Evolutionary conservation across 2,329 filamentous ascomycete species (phyloP).

Genomic region (Colletotrichum sp.): DNA sequence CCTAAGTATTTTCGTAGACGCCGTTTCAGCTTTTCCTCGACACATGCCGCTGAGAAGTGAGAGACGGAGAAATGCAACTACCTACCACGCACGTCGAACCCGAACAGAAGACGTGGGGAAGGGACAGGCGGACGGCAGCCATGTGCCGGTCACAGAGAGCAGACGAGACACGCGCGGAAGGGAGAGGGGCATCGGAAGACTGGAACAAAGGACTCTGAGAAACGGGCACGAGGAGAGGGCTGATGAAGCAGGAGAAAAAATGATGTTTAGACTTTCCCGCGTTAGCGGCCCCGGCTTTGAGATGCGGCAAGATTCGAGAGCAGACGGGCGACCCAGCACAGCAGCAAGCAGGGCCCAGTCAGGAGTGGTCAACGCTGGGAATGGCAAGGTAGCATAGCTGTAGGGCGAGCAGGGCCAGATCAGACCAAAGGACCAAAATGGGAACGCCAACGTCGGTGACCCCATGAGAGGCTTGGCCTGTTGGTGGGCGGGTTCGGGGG

Average conservation of each 20-base stretch:
- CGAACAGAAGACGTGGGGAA: neutral
- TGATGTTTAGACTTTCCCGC: neutral
- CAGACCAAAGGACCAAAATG: neutral
- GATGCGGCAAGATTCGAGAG: neutral
- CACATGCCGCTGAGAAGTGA: neutral
- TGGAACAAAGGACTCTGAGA: neutral
- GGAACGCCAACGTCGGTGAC: neutral
- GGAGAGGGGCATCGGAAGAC: neutral
- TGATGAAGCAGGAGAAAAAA: neutral
- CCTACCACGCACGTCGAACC: neutral
- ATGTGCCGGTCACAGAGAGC: neutral
- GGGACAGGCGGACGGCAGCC: neutral
- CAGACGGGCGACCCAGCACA: neutral
- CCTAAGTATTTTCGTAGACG: slow-evolving; percentile 13
- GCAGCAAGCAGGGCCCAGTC: neutral
- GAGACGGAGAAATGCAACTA: neutral
- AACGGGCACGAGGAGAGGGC: neutral
- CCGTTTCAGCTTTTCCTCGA: slow-evolving; percentile 4
- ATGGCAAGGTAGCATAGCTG: neutral
- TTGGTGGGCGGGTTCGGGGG: neutral
- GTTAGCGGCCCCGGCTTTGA: neutral
- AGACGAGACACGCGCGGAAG: neutral
- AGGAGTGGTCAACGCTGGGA: neutral
- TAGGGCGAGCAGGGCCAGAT: slow-evolving; percentile 2
- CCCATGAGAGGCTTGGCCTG: slow-evolving; percentile 2